Base-by-base conservation (phyloP, 305 asterid species). In the Rubia balearica region DNA sequence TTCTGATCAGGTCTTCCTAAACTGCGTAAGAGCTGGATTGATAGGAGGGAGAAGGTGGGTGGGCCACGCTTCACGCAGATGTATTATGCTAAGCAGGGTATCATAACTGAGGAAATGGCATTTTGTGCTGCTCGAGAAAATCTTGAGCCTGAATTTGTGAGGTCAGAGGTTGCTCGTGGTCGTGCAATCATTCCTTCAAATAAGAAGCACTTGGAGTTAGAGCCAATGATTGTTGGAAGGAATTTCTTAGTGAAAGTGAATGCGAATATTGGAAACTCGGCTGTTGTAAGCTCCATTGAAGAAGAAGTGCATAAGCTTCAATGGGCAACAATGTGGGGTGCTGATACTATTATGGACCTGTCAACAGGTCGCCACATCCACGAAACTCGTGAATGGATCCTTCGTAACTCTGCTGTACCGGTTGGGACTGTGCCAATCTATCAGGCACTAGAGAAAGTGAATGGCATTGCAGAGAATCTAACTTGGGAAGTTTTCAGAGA, bases 301-400 rank as follows among this genome's bases (percentile, higher is more conserved):
- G 97, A 93, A 78, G 98, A 93, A 83, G 98, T 93, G 61, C 96
- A 93, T 80, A 93, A 93, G 79, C 97, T 93, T 30, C 97, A 90
- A 72, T 93, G 97, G 98, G 98, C 97, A 48, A 93, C 97, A 41
- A 90, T 90, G 97, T 93, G 98, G 98, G 98, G 97, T 3, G 98
- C 97, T 1, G 98, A 93, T 71, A 93, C 98, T 4, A 85, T 90
- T 12, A 93, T 93, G 98, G 98, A 93, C 74, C 98, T 93, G 45
- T 93, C 98, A 0, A 93, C 98, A 0, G 98, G 98, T 1, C 90
- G 92, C 61, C 97, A 93, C 85, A 93, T 93, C 76, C 97, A 93
- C 17, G 98, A 93, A 70, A 93, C 98, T 24, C 97, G 98, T 16
- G 98, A 93, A 75, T 90, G 98, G 98, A 93, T 93, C 84, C 85